Evolutionary conservation across 345 rosid genomes (phyloP), one percentile per base, ranked within the genome.

Genomic region (Geranium rotundifolium): DNA sequence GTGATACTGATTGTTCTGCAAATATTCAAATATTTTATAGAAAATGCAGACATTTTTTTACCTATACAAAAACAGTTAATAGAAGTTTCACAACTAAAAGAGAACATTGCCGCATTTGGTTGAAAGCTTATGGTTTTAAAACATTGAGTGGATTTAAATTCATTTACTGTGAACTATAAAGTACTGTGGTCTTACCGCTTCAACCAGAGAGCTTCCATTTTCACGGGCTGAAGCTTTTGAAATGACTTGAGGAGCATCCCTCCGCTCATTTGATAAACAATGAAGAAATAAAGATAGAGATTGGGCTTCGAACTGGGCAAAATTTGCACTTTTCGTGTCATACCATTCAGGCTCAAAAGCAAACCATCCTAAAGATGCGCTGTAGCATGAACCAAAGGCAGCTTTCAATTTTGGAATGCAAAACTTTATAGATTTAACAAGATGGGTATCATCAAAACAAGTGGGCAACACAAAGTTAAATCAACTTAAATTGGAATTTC

Each of bases 281-380:
- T 95, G 87, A 63, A 85, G 84, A 75, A 90, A 90, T 54, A 90
- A 62, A 59, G 92, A 81, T 67, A 95, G 79, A 69, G 99, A 85
- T 57, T 74, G 89, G 70, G 97, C 95, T 83, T 90, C 97, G 55
- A 89, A 84, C 70, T 78, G 84, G 65, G 97, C 75, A 68, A 86
- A 88, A 75, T 79, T 86, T 66, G 74, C 70, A 68, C 79, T 73
- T 64, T 80, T 84, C 61, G 73, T 79, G 65, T 93, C 96, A 64
- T 61, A 85, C 95, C 95, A 95, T 77, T 86, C 95, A 31, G 96
- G 96, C 79, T 86, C 96, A 84, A 72, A 80, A 74, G 97, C 90
- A 90, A 95, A 90, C 97, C 99, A 95, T 67, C 96, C 92, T 80
- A 95, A 77, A 66, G 92, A 82, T 66, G 88, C 84, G 86, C 99